A percentile compares a stretch with the other conserved stretches of the same genome.
phyloP scores from a whole-genome alignment of 495 filamentous ascomycete species.

The Chaetomium fimeti region DNA sequence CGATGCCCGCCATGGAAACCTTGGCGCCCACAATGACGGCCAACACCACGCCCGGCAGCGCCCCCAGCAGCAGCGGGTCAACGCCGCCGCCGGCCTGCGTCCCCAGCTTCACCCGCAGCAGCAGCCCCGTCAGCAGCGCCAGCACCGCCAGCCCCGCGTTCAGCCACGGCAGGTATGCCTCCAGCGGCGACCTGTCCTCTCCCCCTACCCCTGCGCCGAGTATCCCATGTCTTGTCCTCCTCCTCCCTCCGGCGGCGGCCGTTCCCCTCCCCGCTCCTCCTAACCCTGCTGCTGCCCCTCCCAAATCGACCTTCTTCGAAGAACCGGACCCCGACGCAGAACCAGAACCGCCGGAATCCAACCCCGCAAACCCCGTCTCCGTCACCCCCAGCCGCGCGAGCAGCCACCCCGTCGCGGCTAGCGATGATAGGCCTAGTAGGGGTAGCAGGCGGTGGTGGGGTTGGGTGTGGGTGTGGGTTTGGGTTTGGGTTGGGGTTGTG shows the following conservation, averaged over 20 bases:
- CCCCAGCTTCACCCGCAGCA: conserved; percentile 20
- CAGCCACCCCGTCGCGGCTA: conserved; percentile 57
- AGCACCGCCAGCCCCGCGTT: conserved; percentile 46
- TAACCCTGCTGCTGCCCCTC: not conserved
- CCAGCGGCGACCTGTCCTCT: conserved; percentile 37
- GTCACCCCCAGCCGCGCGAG: conserved; percentile 44
- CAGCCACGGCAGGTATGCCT: conserved; percentile 48
- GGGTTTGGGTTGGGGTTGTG: conserved; percentile 19
- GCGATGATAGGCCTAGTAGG: conserved; percentile 58
- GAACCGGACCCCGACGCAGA: not conserved
- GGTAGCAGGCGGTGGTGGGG: conserved; percentile 45
- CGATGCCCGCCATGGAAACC: conserved; percentile 54
- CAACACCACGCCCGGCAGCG: conserved; percentile 48
- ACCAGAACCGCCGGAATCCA: conserved; percentile 32
- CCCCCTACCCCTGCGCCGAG: not conserved
- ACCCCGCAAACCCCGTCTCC: conserved; percentile 35
- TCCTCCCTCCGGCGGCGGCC: not conserved
- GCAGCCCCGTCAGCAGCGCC: conserved; percentile 37
- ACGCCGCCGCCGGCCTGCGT: conserved; percentile 19
- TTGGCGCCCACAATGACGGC: conserved; percentile 50
- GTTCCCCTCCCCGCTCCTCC: not conserved
- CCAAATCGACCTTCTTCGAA: no score
- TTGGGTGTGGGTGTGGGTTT: conserved; percentile 38
- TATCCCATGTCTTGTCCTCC: not conserved
- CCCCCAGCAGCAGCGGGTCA: conserved; percentile 30